Evolutionary conservation across 1,284 basidiomycete genomes (phyloP).

Genomic region (Ganoderma multipileum): DNA sequence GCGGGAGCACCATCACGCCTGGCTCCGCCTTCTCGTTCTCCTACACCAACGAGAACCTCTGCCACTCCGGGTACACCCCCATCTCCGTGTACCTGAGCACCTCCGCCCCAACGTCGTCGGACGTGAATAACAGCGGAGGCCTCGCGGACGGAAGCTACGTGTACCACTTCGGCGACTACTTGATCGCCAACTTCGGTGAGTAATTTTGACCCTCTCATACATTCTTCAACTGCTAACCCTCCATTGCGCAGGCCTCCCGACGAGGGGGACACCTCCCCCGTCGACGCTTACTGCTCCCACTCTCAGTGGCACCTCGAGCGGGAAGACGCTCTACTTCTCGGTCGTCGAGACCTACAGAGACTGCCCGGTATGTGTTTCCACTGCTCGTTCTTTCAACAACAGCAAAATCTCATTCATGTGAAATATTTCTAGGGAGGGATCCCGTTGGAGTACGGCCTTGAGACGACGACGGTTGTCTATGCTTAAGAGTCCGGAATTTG

Average conservation of each 20-base stretch:
- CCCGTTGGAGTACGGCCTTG: constrained; percentile 28
- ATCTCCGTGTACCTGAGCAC: constrained; percentile 32
- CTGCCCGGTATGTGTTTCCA: constrained; percentile 22
- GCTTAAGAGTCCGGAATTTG: constrained; percentile 1
- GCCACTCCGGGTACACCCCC: constrained; percentile 34
- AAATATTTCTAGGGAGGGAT: constrained; percentile 19
- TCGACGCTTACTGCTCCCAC: constrained; percentile 15
- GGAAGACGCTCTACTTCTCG: constrained; percentile 22
- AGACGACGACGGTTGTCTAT: constrained; percentile 28
- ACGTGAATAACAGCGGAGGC: constrained; percentile 24
- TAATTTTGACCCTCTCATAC: background rate
- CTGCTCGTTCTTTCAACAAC: too few relatives aligned
- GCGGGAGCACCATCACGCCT: constrained; percentile 25
- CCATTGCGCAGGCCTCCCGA: constrained; percentile 14
- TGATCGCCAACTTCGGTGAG: constrained; percentile 34
- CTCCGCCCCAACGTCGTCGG: constrained; percentile 18
- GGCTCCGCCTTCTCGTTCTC: constrained; percentile 29
- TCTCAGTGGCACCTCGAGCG: constrained; percentile 10
- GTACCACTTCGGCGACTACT: constrained; percentile 32
- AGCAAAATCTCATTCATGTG: background rate
- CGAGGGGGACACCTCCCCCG: constrained; percentile 20
- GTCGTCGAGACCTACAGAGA: constrained; percentile 27
- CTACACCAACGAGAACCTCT: constrained; percentile 29
- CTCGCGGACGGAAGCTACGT: constrained; percentile 30
- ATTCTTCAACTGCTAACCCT: background rate